Conservation (phyloP, 305 asterid species). For the Solanum hybrid region DNA sequence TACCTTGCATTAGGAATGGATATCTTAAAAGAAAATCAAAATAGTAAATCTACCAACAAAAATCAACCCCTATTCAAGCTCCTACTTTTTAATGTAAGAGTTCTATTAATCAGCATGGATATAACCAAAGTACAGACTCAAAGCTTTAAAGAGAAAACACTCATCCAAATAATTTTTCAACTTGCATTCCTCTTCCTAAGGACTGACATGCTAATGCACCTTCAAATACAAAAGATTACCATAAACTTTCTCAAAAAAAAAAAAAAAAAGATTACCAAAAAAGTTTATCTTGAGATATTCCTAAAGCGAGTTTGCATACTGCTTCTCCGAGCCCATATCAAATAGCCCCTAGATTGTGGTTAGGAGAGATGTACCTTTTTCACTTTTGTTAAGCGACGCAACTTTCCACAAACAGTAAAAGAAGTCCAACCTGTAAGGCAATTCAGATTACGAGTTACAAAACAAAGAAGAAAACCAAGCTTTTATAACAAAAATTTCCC, state of each 20-base stretch:
- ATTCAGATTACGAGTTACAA: slow-evolving; percentile 16
- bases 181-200: background rate
- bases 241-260: background rate
- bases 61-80: background rate
- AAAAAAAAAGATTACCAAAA: background rate
- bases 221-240: background rate
- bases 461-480: background rate
- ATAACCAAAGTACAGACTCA: background rate
- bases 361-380: slow-evolving; percentile 54
- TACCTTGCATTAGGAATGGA: background rate
- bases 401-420: slow-evolving; percentile 93
- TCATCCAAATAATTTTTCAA: background rate
- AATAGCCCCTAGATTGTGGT: background rate
- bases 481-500: background rate
- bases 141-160: background rate
- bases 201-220: background rate
- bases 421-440: slow-evolving; percentile 88
- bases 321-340: background rate
- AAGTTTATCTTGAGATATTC: background rate
- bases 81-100: background rate
- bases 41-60: background rate
- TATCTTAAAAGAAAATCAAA: background rate
- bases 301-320: background rate
- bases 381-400: slow-evolving; percentile 81
- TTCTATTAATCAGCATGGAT: background rate